Base-by-base conservation (phyloP, 2,329 filamentous ascomycete genomes). In the Thielaviopsis cerberus region DNA sequence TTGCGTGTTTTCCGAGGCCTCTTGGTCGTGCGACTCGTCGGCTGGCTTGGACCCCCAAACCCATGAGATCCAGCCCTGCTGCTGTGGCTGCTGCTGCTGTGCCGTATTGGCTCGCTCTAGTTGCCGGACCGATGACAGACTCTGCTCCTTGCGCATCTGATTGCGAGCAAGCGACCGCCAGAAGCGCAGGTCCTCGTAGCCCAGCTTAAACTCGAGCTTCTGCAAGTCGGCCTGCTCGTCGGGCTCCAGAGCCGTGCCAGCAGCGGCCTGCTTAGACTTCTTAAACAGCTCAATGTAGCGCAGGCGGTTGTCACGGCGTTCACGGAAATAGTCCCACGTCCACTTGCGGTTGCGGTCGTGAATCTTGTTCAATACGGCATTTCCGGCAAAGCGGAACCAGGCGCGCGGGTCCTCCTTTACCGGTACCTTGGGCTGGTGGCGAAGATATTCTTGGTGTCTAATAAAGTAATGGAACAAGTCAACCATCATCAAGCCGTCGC, bases 381-480 rank as follows among this genome's bases (percentile, higher is more conserved):
- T 80, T 23, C 86, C 90, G 1, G 92, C 94, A 70, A 97, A 99
- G 59, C 79, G 80, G 58, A 98, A 74, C 92, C 92, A 99, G 0
- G 91, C 92, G 41, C 81, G 80, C 15, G 92, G 91, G 64, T 97
- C 88, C 68, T 97, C 88, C 67, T 89, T 94, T 0, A 88, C 86
- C 0, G 79, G 78, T 59, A 83, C 78, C 67, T 94, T 92, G 3
- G 92, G 92, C 65, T 95, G 88, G 60, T 89, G 76, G 65, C 85
- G 91, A 68, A 94, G 94, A 73, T 97, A 96, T 68, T 99, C 91
- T 69, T 97, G 92, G 64, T 98, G 92, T 30, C 91, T 84, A 64
- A 96, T 86, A 69, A 97, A 98, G 71, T 95, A 97, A 69, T 98
- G 92, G 74, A 99, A 98, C 2, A 97, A 76, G 67, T 99, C 92